Conservation (phyloP, 139 green algal genomes). For the Chlamydomonas incerta region DNA sequence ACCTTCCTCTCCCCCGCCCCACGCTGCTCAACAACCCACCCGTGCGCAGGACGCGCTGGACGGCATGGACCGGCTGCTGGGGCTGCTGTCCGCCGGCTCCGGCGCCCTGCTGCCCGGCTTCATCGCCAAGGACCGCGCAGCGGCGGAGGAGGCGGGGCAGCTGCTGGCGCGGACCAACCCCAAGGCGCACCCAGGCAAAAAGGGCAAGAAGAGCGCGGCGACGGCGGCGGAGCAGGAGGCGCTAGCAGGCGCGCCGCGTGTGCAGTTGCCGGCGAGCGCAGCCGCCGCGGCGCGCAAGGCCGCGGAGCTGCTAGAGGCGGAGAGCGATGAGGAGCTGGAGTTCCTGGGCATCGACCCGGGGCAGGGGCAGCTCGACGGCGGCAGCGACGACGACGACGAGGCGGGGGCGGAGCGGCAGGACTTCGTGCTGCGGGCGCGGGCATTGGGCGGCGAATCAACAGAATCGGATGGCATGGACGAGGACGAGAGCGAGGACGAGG, state of each 20-base stretch:
- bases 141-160: not conserved
- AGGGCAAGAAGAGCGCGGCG: not conserved
- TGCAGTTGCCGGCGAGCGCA: not conserved
- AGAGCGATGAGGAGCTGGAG: conserved; percentile 35
- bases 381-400: not conserved
- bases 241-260: not conserved
- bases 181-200: no score
- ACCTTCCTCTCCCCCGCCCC: no score
- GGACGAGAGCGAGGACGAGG: not conserved
- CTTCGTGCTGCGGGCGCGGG: not conserved
- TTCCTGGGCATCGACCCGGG: conserved; percentile 17
- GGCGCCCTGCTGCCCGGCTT: conserved; percentile 11
- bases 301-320: not conserved
- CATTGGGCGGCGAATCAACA: no score
- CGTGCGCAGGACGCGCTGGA: conserved; percentile 31
- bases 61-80: conserved; percentile 27
- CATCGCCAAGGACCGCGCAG: not conserved
- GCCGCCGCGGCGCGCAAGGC: not conserved
- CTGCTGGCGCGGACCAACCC: no score
- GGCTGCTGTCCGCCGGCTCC: not conserved
- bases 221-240: not conserved
- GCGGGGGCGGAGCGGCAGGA: not conserved
- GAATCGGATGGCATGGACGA: not conserved
- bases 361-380: not conserved
- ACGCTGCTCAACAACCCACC: not conserved